Evolutionary conservation across 2,329 filamentous ascomycete species (phyloP), one percentile per base, ranked within the genome.

Genomic region (Pseudogymnoascus sp.): DNA sequence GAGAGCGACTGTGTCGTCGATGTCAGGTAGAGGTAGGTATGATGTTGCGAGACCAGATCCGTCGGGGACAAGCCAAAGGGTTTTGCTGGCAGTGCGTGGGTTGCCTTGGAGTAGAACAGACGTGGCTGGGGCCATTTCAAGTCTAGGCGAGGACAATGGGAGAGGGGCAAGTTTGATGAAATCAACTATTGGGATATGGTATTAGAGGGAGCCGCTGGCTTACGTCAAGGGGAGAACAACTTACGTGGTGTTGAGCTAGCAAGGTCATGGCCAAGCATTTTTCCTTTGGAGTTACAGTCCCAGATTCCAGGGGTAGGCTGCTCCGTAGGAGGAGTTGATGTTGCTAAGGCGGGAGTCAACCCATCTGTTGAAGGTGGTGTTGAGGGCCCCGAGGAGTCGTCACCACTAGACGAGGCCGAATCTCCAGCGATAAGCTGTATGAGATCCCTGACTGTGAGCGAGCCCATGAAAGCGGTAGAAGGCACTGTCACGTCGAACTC

Each of bases 401-500:
- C 37, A 15, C 13, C 15, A 40, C 15, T 15, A 40, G 37, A 15
- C 3, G 37, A 13, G 37, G 17, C 26, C 17, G 17, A 21, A 47
- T 47, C 41, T 47, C 26, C 13, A 21, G 17, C 11, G 13, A 29
- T 21, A 9, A 29, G 26, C 11, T 21, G 17, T 21, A 21, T 47
- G 41, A 35, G 33, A 35, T 29, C 26, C 3, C 78, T 78, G 26
- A 84, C 74, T 2, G 81, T 83, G 0, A 78, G 73, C 50, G 81
- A 73, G 36, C 84, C 81, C 17, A 81, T 63, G 64, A 84, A 82
- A 0, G 79, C 77, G 47, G 81, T 75, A 2, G 78, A 80, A 65
- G 78, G 74, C 8, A 85, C 70, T 47, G 82, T 77, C 1, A 84
- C 66, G 40, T 82, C 80, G 5, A 85, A 72, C 21, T 84, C 81